Percentiles rank a stretch among this genome's conserved stretches.
phyloP scores from a whole-genome alignment of 352 stramenopile species.

The Phytophthora constricta region DNA sequence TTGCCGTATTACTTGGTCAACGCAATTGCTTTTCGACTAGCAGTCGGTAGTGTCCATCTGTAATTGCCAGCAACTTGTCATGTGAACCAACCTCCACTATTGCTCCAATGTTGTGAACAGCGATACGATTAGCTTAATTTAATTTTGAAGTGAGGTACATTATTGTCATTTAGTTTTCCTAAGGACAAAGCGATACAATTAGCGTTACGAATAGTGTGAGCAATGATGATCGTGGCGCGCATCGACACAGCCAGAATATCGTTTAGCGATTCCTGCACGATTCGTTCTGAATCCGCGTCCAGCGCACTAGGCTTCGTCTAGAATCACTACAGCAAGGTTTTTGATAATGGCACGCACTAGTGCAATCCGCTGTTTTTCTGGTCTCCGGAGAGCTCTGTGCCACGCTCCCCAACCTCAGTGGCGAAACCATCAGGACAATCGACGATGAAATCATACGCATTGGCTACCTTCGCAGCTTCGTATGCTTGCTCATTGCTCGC shows the following conservation, averaged over 20 bases:
- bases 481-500: constrained; percentile 79
- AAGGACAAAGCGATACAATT: constrained; percentile 83
- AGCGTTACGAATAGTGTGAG: constrained; percentile 82
- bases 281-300: constrained; percentile 74
- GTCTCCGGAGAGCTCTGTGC: constrained; percentile 86
- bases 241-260: constrained; percentile 60
- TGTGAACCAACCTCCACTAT: constrained; percentile 76
- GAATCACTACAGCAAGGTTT: constrained; percentile 80
- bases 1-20: neutral
- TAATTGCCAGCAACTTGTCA: constrained; percentile 57
- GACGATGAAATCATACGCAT: constrained; percentile 89
- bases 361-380: constrained; percentile 95
- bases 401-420: constrained; percentile 89
- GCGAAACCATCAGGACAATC: constrained; percentile 83
- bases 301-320: constrained; percentile 44
- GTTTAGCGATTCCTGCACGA: constrained; percentile 92
- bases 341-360: constrained; percentile 92
- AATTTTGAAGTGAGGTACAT: too few species aligned
- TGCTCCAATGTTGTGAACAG: constrained; percentile 59
- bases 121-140: constrained; percentile 87
- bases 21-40: constrained; percentile 6
- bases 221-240: constrained; percentile 83
- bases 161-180: too few species aligned
- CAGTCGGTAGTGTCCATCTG: constrained; percentile 10
- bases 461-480: constrained; percentile 71